Evolutionary conservation across 2,329 filamentous ascomycete species (phyloP).

Genomic region (Exserohilum rostratum): DNA sequence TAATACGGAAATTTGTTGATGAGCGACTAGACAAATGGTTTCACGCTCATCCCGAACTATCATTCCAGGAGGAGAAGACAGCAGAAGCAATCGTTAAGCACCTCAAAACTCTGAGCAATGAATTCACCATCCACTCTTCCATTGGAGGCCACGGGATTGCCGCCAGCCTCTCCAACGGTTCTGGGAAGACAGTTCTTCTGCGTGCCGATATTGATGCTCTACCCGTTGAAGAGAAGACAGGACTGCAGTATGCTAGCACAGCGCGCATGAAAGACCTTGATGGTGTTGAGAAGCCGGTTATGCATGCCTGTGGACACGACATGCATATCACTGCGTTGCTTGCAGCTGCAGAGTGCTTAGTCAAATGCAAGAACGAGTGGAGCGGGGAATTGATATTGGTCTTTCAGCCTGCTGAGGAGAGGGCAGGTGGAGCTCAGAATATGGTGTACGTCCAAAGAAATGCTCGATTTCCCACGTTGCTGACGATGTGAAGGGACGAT

Average conservation of each 20-base stretch:
- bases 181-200: constrained; percentile 62
- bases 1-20: constrained; percentile 2
- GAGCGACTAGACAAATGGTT: constrained; percentile 39
- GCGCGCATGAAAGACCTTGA: constrained; percentile 53
- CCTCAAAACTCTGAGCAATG: constrained; percentile 31
- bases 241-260: constrained; percentile 61
- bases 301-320: constrained; percentile 71
- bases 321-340: constrained; percentile 67
- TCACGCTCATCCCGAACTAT: constrained; percentile 45
- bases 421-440: constrained; percentile 65
- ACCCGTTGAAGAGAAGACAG: constrained; percentile 63
- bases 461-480: neutral
- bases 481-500: constrained; percentile 48
- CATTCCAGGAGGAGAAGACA: constrained; percentile 44
- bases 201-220: constrained; percentile 69
- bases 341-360: constrained; percentile 60
- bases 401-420: constrained; percentile 73
- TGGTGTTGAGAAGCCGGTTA: constrained; percentile 61
- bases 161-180: constrained; percentile 62
- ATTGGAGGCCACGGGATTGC: constrained; percentile 67
- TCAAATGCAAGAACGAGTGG: constrained; percentile 57
- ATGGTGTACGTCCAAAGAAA: constrained; percentile 54
- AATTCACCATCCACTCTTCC: constrained; percentile 54
- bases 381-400: constrained; percentile 66
- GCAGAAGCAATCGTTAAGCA: constrained; percentile 38